Conservation (phyloP, 2,329 filamentous ascomycete genomes). For the Phoma herbarum region DNA sequence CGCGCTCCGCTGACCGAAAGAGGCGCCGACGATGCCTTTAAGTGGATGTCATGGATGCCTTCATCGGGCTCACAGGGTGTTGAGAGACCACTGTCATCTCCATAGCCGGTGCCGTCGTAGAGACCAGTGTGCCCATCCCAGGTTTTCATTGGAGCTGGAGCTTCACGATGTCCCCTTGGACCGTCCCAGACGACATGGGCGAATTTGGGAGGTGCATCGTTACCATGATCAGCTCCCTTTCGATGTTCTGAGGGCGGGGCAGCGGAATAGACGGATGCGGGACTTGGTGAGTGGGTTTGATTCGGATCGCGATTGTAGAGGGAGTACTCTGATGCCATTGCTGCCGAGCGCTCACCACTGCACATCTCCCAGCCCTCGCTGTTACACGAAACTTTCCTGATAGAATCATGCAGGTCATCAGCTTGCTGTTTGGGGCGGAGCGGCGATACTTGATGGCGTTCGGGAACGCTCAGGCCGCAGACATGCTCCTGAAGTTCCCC, state of each 20-base stretch:
- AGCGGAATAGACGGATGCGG: neutral
- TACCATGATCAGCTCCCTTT: neutral
- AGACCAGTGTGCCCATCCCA: constrained; percentile 31
- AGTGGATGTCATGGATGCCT: neutral
- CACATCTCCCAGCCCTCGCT: constrained; percentile 8
- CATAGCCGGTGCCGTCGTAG: constrained; percentile 42
- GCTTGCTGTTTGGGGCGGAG: constrained; percentile 9
- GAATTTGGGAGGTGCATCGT: neutral
- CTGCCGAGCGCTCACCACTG: neutral
- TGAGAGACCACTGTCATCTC: constrained; percentile 15
- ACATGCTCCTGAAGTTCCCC: neutral
- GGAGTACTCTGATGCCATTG: neutral
- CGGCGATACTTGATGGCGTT: constrained; percentile 5
- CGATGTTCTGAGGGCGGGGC: neutral
- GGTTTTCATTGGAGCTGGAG: constrained; percentile 10
- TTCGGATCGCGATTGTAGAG: neutral
- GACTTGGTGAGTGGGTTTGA: neutral
- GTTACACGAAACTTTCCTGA: constrained; percentile 1
- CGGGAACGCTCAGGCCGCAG: neutral
- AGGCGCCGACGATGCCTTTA: neutral
- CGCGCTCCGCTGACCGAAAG: neutral
- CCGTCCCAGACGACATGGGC: constrained; percentile 24
- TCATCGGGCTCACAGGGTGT: constrained; percentile 14
- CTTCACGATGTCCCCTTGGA: neutral
- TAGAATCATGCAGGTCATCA: neutral